phyloP scores from a whole-genome alignment of 2,329 filamentous ascomycete species.

The Talaromyces islandicus region DNA sequence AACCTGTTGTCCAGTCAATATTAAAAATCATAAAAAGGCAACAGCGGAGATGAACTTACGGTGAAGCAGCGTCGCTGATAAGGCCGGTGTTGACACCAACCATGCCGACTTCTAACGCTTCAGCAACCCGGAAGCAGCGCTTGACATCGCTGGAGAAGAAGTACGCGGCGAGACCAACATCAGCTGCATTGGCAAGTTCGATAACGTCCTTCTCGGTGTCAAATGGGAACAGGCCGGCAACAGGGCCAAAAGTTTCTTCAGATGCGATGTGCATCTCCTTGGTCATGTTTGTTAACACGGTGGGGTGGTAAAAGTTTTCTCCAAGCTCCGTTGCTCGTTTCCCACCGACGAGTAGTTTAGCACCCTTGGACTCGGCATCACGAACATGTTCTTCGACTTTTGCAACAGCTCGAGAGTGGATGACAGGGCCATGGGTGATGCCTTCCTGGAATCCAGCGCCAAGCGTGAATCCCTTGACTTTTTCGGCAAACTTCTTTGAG shows the following conservation, averaged over 20 bases:
- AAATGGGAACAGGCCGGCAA: constrained; percentile 85
- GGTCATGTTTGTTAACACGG: constrained; percentile 81
- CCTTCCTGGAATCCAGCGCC: constrained; percentile 42
- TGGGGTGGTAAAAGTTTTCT: constrained; percentile 81
- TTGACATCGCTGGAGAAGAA: constrained; percentile 69
- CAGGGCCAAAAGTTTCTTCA: constrained; percentile 94
- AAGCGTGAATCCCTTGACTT: constrained; percentile 46
- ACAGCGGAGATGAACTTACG: constrained; percentile 28
- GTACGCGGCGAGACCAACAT: constrained; percentile 89
- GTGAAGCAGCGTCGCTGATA: constrained; percentile 49
- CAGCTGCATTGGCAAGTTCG: constrained; percentile 68
- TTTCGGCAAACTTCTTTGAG: constrained; percentile 48
- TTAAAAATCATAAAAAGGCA: background rate
- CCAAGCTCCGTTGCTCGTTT: constrained; percentile 69
- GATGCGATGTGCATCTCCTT: constrained; percentile 73
- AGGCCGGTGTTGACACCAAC: constrained; percentile 65
- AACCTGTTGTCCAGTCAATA: constrained; percentile 44
- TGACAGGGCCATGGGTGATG: constrained; percentile 45
- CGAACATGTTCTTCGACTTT: constrained; percentile 77
- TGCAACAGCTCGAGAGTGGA: constrained; percentile 72
- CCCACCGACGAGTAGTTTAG: constrained; percentile 67
- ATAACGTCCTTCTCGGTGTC: constrained; percentile 85
- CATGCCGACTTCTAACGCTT: constrained; percentile 49
- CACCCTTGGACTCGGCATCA: constrained; percentile 74
- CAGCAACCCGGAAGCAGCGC: constrained; percentile 55